phyloP scores from a whole-genome alignment of 805 yeast species.

The Nakazawaea populi region DNA sequence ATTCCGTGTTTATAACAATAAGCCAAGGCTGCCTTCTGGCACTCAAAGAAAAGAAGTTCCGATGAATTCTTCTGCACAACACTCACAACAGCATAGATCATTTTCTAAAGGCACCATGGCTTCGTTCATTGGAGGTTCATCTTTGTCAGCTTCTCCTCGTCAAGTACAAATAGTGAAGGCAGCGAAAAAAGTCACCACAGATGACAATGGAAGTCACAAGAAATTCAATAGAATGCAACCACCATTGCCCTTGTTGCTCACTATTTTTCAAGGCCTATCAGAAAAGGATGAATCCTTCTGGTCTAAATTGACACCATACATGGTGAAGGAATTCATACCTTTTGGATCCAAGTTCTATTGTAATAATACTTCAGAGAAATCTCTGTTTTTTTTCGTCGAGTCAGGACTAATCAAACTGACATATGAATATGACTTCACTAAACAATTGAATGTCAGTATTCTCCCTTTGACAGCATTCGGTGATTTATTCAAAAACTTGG shows the following conservation, averaged over 20 bases:
- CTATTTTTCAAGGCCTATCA: slow-evolving; percentile 58
- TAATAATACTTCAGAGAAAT: slow-evolving; percentile 34
- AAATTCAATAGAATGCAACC: slow-evolving; percentile 14
- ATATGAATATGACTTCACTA: slow-evolving; percentile 31
- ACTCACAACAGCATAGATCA: neutral
- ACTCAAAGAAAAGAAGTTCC: slow-evolving; percentile 2
- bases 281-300: slow-evolving; percentile 49
- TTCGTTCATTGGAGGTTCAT: slow-evolving; percentile 5
- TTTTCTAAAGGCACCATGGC: slow-evolving; percentile 5
- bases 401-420: slow-evolving; percentile 46
- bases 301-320: slow-evolving; percentile 53
- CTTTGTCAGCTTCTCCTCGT: slow-evolving; percentile 43
- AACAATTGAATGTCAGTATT: slow-evolving; percentile 30
- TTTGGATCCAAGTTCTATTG: slow-evolving; percentile 36
- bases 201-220: slow-evolving; percentile 25
- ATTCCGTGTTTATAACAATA: slow-evolving; percentile 37
- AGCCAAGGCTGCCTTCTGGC: slow-evolving; percentile 10
- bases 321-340: slow-evolving; percentile 43
- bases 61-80: neutral
- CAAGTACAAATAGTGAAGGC: slow-evolving; percentile 47
- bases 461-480: slow-evolving; percentile 77
- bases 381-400: slow-evolving; percentile 50
- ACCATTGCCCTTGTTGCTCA: slow-evolving; percentile 61
- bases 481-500: slow-evolving; percentile 35
- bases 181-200: slow-evolving; percentile 38